A percentile compares a stretch with the other conserved stretches of the same genome.
These are phyloP conservation scores for Dictyophora rubrovolvata DNA, from an alignment of 768 basidiomycete species.

Conservation along the genomic window DNA sequence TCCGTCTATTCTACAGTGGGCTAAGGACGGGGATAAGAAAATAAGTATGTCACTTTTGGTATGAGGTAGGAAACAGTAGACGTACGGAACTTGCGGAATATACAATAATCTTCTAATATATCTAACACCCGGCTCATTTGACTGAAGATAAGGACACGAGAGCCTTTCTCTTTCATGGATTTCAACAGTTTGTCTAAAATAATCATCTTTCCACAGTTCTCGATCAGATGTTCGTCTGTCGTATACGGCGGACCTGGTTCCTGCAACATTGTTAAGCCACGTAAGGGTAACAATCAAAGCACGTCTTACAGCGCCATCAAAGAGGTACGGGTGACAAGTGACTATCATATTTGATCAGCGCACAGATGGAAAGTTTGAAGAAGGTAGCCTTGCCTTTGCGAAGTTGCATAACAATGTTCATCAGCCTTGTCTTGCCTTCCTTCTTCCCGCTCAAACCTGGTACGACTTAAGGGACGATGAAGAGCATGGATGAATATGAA, in stretches of 20 bases:
- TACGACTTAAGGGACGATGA: not conserved
- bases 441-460: slow-evolving; percentile 89
- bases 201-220: slow-evolving; percentile 95
- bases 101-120: slow-evolving; percentile 93
- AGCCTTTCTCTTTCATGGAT: slow-evolving; percentile 87
- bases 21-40: slow-evolving; percentile 28
- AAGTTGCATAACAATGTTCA: slow-evolving; percentile 98
- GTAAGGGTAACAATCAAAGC: not conserved
- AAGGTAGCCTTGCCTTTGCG: slow-evolving; percentile 14
- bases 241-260: slow-evolving; percentile 99
- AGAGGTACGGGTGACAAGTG: slow-evolving; percentile 84
- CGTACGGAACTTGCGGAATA: slow-evolving; percentile 83
- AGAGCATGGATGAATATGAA: slow-evolving; percentile 1
- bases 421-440: slow-evolving; percentile 92
- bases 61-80: slow-evolving; percentile 11
- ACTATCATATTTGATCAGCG: slow-evolving; percentile 41
- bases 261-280: slow-evolving; percentile 22
- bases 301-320: slow-evolving; percentile 74
- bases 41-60: not conserved
- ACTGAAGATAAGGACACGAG: slow-evolving; percentile 91
- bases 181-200: slow-evolving; percentile 89
- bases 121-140: slow-evolving; percentile 99
- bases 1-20: slow-evolving; percentile 95
- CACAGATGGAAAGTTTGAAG: not conserved
- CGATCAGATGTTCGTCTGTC: slow-evolving; percentile 90